Base-by-base conservation (phyloP, 371 early-diverging fungal genomes). In the Umbelopsis sp. region DNA sequence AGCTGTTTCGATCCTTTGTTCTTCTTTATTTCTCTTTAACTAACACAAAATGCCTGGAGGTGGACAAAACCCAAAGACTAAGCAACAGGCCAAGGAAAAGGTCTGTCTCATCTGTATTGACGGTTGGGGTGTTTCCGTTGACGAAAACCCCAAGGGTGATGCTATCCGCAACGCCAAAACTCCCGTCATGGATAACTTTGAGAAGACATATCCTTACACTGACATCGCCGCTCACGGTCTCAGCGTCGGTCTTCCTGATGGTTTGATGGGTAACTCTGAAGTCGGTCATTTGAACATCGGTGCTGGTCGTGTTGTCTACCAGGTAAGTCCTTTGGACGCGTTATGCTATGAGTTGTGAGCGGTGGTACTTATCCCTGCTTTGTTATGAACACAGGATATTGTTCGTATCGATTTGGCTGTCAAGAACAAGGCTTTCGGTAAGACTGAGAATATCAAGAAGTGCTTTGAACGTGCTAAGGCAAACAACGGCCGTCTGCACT, bases 221-320 rank as follows among this genome's bases (percentile, higher is more conserved):
- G 81, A 85, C 44, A 85, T 99, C 57, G 89, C 88, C 64, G 99
- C 99, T 12, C 98, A 99, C 79, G 99, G 99, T 63, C 87, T 92
- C 41, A 87, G 94, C 50, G 99, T 99, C 44, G 99, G 99, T 70
- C 88, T 99, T 38, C 97, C 98, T 22, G 97, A 97, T 48, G 98
- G 96, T 10, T 87, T 95, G 69, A 99, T 99, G 99, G 99, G 99
- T 68, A 99, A 99, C 89, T 97, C 97, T 57, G 99, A 99, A 86
- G 99, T 99, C 50, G 99, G 99, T 16, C 99, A 99, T 76, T 83
- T 99, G 80, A 99, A 99, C 85, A 96, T 99, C 84, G 99, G 99
- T 65, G 97, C 99, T 50, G 99, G 99, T 37, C 91, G 99, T 65
- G 86, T 99, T 25, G 99, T 99, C 38, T 96, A 96, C 78, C 99